Evolutionary conservation across 2,329 filamentous ascomycete genomes (phyloP).

Genomic region (Bipolaris bicolor): DNA sequence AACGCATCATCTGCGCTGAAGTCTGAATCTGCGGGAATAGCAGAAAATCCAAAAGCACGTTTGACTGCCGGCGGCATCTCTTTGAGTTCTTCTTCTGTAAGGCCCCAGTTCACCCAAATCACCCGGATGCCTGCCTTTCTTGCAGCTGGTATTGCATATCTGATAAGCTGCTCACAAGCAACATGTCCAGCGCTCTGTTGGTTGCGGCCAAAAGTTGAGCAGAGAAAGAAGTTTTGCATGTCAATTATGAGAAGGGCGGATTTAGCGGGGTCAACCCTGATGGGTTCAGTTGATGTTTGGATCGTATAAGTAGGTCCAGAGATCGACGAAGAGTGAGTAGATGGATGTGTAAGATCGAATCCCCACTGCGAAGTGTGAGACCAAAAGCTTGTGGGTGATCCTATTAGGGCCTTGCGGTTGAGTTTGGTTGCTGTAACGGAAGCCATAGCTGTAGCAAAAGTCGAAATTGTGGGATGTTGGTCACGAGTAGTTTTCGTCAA

Average conservation of each 20-base stretch:
- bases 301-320: slow-evolving; percentile 23
- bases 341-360: slow-evolving; percentile 56
- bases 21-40: slow-evolving; percentile 24
- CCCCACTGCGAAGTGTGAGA: slow-evolving; percentile 51
- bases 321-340: slow-evolving; percentile 32
- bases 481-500: not conserved
- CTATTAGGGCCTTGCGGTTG: slow-evolving; percentile 49
- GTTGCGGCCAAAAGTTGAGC: slow-evolving; percentile 29
- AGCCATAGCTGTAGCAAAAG: slow-evolving; percentile 3
- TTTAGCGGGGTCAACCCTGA: slow-evolving; percentile 45
- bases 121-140: slow-evolving; percentile 48
- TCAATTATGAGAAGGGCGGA: slow-evolving; percentile 52
- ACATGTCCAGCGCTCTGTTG: slow-evolving; percentile 26
- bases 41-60: slow-evolving; percentile 46
- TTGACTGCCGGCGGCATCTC: slow-evolving; percentile 49
- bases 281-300: slow-evolving; percentile 34
- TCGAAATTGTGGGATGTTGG: not conserved
- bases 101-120: slow-evolving; percentile 53
- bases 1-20: slow-evolving; percentile 10
- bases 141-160: slow-evolving; percentile 49
- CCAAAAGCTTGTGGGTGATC: slow-evolving; percentile 53
- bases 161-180: slow-evolving; percentile 40
- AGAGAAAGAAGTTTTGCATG: slow-evolving; percentile 55
- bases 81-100: slow-evolving; percentile 45
- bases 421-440: slow-evolving; percentile 6